Percentiles rank a stretch among this genome's conserved stretches.
phyloP scores from a whole-genome alignment of 2,329 filamentous ascomycete species.

The Pestalotiopsis sp. region DNA sequence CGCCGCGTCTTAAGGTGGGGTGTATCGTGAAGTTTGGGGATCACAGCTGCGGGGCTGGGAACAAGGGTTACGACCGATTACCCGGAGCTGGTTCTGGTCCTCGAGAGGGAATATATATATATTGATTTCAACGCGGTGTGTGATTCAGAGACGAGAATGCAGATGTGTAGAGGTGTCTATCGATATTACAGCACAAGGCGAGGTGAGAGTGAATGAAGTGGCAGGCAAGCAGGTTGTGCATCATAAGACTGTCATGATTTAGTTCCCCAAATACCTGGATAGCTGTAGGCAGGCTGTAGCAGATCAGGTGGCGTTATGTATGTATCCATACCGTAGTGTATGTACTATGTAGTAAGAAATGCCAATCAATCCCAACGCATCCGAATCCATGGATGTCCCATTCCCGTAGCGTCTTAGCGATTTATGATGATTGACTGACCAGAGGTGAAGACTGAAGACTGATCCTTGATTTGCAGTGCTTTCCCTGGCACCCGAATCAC shows the following conservation, averaged over 20 bases:
- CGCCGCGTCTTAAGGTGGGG: conserved; percentile 6
- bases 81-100: neutral
- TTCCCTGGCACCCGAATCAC: neutral
- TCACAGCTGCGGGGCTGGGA: conserved; percentile 7
- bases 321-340: no score
- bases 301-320: neutral
- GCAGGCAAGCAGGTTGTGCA: neutral
- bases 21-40: conserved; percentile 7
- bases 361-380: neutral
- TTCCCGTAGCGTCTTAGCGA: neutral
- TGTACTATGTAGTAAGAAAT: neutral
- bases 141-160: no score
- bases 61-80: neutral
- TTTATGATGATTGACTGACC: neutral
- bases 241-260: neutral
- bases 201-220: neutral
- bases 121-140: no score
- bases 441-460: no score
- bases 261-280: neutral
- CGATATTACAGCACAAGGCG: neutral
- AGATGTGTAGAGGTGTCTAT: no score
- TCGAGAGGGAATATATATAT: no score
- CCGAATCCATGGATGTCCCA: neutral
- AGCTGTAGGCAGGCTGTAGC: neutral
- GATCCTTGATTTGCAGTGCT: neutral